Conservation (phyloP, 2,329 filamentous ascomycete species). For the Geosmithia putterillii region DNA sequence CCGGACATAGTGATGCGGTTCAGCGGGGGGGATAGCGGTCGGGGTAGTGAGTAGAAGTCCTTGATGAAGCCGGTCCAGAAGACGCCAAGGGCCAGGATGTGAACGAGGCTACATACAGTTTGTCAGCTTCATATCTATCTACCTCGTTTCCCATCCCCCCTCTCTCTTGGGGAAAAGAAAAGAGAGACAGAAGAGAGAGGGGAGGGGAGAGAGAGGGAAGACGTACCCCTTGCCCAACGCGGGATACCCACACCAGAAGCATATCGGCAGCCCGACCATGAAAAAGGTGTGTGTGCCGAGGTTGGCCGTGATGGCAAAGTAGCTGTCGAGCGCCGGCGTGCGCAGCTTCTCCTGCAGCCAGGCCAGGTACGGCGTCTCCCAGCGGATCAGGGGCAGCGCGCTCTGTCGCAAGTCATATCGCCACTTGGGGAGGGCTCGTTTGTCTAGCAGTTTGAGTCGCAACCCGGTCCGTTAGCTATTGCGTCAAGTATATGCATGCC, state of each 20-base stretch:
- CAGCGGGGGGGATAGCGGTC: slow-evolving; percentile 82
- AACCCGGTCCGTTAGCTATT: neutral
- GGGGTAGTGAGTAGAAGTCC: slow-evolving; percentile 82
- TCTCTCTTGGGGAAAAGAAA: neutral
- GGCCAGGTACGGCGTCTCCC: slow-evolving; percentile 91
- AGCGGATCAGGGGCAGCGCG: slow-evolving; percentile 76
- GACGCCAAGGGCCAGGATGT: slow-evolving; percentile 66
- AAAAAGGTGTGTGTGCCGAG: slow-evolving; percentile 97
- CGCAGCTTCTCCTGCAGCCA: slow-evolving; percentile 71
- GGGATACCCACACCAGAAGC: slow-evolving; percentile 92
- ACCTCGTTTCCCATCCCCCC: neutral
- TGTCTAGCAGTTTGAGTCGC: slow-evolving; percentile 42
- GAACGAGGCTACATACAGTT: slow-evolving; percentile 41
- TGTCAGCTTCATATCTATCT: slow-evolving; percentile 6
- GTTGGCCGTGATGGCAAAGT: slow-evolving; percentile 94
- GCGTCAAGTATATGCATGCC: too few species aligned
- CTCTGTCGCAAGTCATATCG: slow-evolving; percentile 73
- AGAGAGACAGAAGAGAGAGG: neutral
- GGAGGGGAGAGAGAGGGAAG: neutral
- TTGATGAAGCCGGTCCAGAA: slow-evolving; percentile 91
- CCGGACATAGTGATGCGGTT: slow-evolving; percentile 96
- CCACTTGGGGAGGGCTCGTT: slow-evolving; percentile 73
- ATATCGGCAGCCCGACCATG: slow-evolving; percentile 86
- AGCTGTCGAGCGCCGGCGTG: slow-evolving; percentile 78
- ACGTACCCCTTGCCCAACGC: slow-evolving; percentile 76